These are phyloP conservation scores for Anastatica hierochuntica DNA, from an alignment of 345 rosid species.

Conservation along the genomic window DNA sequence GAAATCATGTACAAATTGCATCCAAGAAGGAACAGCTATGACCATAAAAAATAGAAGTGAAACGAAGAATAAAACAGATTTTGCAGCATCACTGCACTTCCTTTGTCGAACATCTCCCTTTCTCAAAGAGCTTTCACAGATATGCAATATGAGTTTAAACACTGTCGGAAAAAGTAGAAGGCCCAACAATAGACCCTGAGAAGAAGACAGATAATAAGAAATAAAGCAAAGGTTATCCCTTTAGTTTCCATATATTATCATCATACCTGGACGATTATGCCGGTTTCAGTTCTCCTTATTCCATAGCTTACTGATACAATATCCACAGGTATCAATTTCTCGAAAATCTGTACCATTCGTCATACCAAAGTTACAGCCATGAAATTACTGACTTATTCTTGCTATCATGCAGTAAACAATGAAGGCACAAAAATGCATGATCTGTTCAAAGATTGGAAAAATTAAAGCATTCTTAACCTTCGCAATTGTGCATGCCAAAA, in stretches of 20 bases:
- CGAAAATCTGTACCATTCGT: constrained; percentile 34
- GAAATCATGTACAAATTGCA: constrained; percentile 72
- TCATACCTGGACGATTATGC: constrained; percentile 62
- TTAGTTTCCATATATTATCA: constrained; percentile 1
- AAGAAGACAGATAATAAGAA: neutral
- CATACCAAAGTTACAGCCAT: neutral
- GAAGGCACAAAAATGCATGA: constrained; percentile 4
- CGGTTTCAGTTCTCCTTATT: constrained; percentile 64
- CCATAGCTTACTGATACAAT: constrained; percentile 41
- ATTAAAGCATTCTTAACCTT: constrained; percentile 40
- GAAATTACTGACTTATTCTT: neutral
- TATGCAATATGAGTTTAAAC: constrained; percentile 39
- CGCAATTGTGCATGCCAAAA: constrained; percentile 57
- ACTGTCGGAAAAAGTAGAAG: constrained; percentile 63
- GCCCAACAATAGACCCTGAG: constrained; percentile 74
- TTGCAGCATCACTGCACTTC: constrained; percentile 31
- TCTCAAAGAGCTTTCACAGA: constrained; percentile 22
- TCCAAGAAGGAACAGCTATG: constrained; percentile 63
- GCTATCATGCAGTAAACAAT: neutral
- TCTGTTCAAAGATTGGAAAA: constrained; percentile 6
- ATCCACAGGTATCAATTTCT: constrained; percentile 33
- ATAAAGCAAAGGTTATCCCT: constrained; percentile 5
- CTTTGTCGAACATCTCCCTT: constrained; percentile 20
- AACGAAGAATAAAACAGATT: constrained; percentile 45
- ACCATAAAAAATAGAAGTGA: constrained; percentile 42